These are phyloP conservation scores for Verruconis gallopava DNA, from an alignment of 2,329 filamentous ascomycete genomes.

Conservation along the genomic window DNA sequence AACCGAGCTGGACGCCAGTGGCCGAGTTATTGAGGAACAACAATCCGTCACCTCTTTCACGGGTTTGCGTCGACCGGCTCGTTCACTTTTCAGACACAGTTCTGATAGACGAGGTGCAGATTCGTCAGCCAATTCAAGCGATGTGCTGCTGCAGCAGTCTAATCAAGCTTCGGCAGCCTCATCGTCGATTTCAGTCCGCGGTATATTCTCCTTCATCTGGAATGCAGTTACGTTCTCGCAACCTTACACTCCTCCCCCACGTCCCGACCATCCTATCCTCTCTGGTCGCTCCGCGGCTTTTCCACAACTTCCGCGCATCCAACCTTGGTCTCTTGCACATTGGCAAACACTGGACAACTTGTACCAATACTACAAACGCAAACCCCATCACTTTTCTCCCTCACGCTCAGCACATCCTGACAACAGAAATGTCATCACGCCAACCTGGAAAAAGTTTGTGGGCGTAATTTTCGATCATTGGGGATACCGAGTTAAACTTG, in stretches of 20 bases:
- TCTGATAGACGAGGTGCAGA: not conserved
- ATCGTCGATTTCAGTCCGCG: not conserved
- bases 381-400: slow-evolving; percentile 21
- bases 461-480: slow-evolving; percentile 11
- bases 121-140: not conserved
- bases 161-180: no score
- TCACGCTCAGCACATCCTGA: not conserved
- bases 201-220: slow-evolving; percentile 3
- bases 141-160: no score
- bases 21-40: not conserved
- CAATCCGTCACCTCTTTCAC: not conserved
- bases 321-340: slow-evolving; percentile 29
- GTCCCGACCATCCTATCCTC: slow-evolving; percentile 6
- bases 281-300: not conserved
- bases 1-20: no score
- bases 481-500: slow-evolving; percentile 24
- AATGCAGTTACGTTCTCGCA: slow-evolving; percentile 1
- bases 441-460: not conserved
- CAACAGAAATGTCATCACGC: slow-evolving; percentile 2
- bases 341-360: slow-evolving; percentile 26
- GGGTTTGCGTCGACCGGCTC: not conserved
- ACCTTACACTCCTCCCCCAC: slow-evolving; percentile 1
- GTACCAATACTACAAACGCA: slow-evolving; percentile 20
- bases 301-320: slow-evolving; percentile 20
- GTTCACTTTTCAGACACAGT: not conserved